These are phyloP conservation scores for Primulina eburnea DNA, from an alignment of 257 asterid genomes.

Conservation along the genomic window DNA sequence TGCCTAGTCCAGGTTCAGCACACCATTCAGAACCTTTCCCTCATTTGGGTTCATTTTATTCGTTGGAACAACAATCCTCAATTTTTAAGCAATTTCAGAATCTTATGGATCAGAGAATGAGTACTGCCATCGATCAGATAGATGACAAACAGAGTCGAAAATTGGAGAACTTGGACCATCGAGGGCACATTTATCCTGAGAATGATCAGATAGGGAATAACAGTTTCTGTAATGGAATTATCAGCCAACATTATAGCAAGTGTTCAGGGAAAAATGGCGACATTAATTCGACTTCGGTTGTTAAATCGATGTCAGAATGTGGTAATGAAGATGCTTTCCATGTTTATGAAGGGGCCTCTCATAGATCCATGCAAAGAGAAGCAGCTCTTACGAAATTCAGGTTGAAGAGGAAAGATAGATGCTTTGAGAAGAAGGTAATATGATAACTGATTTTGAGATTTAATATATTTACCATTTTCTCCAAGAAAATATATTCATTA, in stretches of 20 bases:
- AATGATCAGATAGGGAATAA: slow-evolving; percentile 60
- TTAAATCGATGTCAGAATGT: slow-evolving; percentile 35
- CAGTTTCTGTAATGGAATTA: slow-evolving; percentile 47
- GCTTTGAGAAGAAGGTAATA: slow-evolving; percentile 91
- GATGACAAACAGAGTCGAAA: slow-evolving; percentile 38
- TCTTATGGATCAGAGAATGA: slow-evolving; percentile 37
- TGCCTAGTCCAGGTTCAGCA: slow-evolving; percentile 47
- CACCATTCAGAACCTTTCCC: slow-evolving; percentile 40
- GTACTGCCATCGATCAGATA: slow-evolving; percentile 38
- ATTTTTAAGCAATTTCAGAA: slow-evolving; percentile 38
- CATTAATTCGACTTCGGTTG: slow-evolving; percentile 17
- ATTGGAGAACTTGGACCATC: slow-evolving; percentile 43
- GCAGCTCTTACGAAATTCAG: slow-evolving; percentile 90
- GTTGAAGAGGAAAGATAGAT: slow-evolving; percentile 84
- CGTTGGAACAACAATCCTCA: slow-evolving; percentile 31
- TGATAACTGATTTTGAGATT: background rate
- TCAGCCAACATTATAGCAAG: slow-evolving; percentile 30
- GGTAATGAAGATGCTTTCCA: slow-evolving; percentile 47
- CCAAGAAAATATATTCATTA: background rate
- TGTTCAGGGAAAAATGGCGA: slow-evolving; percentile 40
- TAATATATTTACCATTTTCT: background rate
- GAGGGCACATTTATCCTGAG: slow-evolving; percentile 43
- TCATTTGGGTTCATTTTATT: slow-evolving; percentile 31
- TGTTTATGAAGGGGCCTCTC: slow-evolving; percentile 44
- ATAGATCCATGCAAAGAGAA: slow-evolving; percentile 63